Evolutionary conservation across 2,329 filamentous ascomycete species (phyloP).

Genomic region (Aspergillus sojae): DNA sequence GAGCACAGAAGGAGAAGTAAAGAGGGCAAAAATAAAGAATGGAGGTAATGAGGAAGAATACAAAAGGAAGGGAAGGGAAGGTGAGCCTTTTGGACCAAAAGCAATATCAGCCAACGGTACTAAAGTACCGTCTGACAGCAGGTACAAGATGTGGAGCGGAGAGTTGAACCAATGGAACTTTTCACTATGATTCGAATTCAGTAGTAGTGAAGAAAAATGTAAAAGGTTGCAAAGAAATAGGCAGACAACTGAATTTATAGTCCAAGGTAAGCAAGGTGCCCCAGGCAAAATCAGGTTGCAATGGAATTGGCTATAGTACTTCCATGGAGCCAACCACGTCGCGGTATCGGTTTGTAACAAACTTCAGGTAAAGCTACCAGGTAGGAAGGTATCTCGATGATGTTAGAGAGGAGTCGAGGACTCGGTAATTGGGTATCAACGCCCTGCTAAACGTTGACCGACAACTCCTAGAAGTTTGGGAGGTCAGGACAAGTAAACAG

Average conservation of each 20-base stretch:
- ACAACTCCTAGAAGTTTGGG: no score
- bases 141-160: background rate
- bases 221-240: background rate
- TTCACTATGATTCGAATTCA: background rate
- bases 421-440: background rate
- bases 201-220: background rate
- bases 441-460: no score
- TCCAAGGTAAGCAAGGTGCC: background rate
- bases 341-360: background rate
- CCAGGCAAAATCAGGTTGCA: background rate
- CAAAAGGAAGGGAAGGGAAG: background rate
- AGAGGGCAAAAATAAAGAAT: background rate
- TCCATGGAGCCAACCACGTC: background rate
- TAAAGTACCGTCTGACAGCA: background rate
- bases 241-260: background rate
- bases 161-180: background rate
- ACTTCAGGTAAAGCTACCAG: background rate
- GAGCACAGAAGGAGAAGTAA: background rate
- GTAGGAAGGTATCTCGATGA: background rate
- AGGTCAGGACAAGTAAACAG: background rate
- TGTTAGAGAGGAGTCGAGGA: background rate
- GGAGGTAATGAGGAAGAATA: background rate
- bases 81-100: background rate
- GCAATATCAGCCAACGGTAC: background rate
- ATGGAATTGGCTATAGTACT: background rate